phyloP scores from a whole-genome alignment of 371 early-diverging fungal genomes.

The Mucor plumbeus region DNA sequence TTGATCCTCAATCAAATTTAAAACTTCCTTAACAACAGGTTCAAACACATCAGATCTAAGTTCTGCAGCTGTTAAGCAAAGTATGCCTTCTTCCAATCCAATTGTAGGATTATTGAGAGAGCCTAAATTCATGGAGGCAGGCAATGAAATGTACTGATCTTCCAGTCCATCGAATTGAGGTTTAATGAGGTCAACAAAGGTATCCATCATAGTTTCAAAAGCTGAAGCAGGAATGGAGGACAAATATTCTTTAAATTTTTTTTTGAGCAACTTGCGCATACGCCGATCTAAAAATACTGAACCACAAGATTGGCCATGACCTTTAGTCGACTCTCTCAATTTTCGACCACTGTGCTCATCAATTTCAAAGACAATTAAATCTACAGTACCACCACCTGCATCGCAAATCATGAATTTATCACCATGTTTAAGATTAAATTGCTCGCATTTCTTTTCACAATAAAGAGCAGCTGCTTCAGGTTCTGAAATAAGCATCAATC shows the following conservation, averaged over 20 bases:
- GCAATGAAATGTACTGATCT: constrained; percentile 50
- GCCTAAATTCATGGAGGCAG: constrained; percentile 32
- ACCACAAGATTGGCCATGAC: constrained; percentile 65
- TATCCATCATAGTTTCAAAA: constrained; percentile 63
- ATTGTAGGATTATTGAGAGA: constrained; percentile 35
- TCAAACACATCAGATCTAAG: constrained; percentile 59
- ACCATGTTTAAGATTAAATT: constrained; percentile 46
- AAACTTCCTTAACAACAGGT: constrained; percentile 53
- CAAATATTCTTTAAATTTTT: constrained; percentile 57
- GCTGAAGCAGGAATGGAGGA: constrained; percentile 61
- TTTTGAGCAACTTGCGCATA: constrained; percentile 62
- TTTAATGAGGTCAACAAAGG: constrained; percentile 59
- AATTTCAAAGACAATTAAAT: constrained; percentile 48
- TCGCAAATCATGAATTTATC: constrained; percentile 60
- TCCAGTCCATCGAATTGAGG: constrained; percentile 65
- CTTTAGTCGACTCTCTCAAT: constrained; percentile 62
- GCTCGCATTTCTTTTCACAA: constrained; percentile 58
- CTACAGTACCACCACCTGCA: constrained; percentile 52
- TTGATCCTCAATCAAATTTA: constrained; percentile 54
- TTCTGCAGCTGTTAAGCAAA: constrained; percentile 61
- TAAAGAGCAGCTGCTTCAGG: constrained; percentile 44
- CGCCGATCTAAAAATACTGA: constrained; percentile 64
- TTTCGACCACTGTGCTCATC: constrained; percentile 45
- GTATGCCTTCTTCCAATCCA: constrained; percentile 62
- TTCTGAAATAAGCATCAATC: constrained; percentile 37